A percentile compares a stretch with the other conserved stretches of the same genome.
Conservation (phyloP, 768 basidiomycete species). For the Udeniomyces megalosporus region DNA sequence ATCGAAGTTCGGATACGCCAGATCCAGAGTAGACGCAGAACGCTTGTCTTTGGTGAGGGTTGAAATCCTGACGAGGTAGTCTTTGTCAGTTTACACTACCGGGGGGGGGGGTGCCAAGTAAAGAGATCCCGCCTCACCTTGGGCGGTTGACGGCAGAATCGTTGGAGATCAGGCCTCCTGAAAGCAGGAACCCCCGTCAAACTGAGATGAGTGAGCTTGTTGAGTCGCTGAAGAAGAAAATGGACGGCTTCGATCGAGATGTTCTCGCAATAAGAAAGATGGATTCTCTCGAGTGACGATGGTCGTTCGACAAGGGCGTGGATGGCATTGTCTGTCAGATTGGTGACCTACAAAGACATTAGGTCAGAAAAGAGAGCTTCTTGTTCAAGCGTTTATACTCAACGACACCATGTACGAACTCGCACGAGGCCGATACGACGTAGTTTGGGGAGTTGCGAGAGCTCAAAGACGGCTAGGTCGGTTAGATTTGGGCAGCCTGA, state of each 20-base stretch:
- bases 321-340: slow-evolving; percentile 85
- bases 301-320: slow-evolving; percentile 73
- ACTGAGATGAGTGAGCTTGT: slow-evolving; percentile 82
- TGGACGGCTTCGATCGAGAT: slow-evolving; percentile 82
- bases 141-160: slow-evolving; percentile 77
- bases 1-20: slow-evolving; percentile 66
- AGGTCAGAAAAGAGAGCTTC: not conserved
- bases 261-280: slow-evolving; percentile 92
- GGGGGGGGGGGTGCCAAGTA: not conserved
- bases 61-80: slow-evolving; percentile 97
- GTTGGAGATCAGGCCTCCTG: slow-evolving; percentile 64
- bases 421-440: slow-evolving; percentile 89
- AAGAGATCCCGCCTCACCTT: slow-evolving; percentile 35
- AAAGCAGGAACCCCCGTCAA: slow-evolving; percentile 94
- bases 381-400: not conserved
- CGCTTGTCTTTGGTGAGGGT: slow-evolving; percentile 63
- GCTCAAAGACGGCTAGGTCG: slow-evolving; percentile 84
- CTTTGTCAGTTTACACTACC: no score
- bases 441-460: slow-evolving; percentile 69
- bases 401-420: slow-evolving; percentile 30
- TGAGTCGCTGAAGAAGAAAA: slow-evolving; percentile 72
- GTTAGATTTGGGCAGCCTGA: slow-evolving; percentile 72
- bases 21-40: slow-evolving; percentile 96
- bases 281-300: slow-evolving; percentile 79
- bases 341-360: slow-evolving; percentile 37